These are phyloP conservation scores for Setaria italica DNA, from an alignment of 202 grass and related monocot species.

Conservation along the genomic window DNA sequence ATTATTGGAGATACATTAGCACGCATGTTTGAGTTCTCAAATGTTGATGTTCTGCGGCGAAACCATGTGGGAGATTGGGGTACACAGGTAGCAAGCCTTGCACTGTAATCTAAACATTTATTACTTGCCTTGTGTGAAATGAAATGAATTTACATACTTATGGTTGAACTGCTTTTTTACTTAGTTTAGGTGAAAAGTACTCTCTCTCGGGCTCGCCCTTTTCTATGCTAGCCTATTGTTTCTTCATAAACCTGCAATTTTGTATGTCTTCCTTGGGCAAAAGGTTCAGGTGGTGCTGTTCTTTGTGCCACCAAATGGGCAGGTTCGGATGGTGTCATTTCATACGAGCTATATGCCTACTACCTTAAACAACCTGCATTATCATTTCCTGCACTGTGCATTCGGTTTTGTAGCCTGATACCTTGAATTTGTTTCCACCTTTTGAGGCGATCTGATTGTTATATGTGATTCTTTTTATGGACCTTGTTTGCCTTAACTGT, in stretches of 20 bases:
- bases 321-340: constrained; percentile 17
- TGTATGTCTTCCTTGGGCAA: neutral
- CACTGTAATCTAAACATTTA: neutral
- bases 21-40: constrained; percentile 96
- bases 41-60: constrained; percentile 82
- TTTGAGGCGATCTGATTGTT: neutral
- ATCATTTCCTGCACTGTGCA: neutral
- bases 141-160: neutral
- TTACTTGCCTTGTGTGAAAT: neutral
- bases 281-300: constrained; percentile 27
- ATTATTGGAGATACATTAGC: constrained; percentile 95
- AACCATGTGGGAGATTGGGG: constrained; percentile 99
- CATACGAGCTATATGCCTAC: neutral
- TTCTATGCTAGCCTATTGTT: neutral
- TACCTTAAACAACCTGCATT: neutral
- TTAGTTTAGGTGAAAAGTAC: constrained; percentile 6
- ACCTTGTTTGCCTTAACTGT: neutral
- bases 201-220: neutral
- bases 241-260: constrained; percentile 21
- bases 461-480: neutral
- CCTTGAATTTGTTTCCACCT: constrained; percentile 10
- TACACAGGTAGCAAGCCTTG: constrained; percentile 68
- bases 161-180: constrained; percentile 27
- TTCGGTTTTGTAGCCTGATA: constrained; percentile 4
- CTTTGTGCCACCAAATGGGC: neutral